Evolutionary conservation across 169 alveolate genomes (phyloP).

Genomic region (Plasmodium knowlesi): DNA sequence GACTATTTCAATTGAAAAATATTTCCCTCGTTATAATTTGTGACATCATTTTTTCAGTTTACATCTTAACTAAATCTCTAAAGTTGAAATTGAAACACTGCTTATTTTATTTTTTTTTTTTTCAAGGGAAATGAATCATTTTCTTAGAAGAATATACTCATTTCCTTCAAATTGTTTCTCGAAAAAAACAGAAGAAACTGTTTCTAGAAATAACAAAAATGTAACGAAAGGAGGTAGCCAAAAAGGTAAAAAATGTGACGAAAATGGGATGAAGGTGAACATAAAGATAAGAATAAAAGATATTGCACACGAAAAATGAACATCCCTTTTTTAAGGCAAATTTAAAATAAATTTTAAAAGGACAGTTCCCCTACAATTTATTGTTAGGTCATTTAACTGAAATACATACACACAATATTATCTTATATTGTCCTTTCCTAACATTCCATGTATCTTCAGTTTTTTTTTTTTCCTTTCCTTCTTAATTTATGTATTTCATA

Average conservation of each 20-base stretch:
- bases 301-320: not conserved
- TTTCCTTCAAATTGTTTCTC: not conserved
- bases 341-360: not conserved
- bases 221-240: not conserved
- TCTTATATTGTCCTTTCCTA: not conserved
- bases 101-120: too few species aligned
- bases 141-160: not conserved
- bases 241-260: not conserved
- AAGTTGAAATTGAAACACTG: not conserved
- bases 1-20: not conserved
- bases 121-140: not conserved
- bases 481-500: not conserved
- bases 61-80: not conserved
- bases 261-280: not conserved
- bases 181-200: not conserved
- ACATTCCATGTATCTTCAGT: not conserved
- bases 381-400: not conserved
- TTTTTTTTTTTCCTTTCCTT: too few species aligned
- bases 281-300: not conserved
- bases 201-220: not conserved
- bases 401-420: not conserved
- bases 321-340: not conserved
- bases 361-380: not conserved
- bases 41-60: not conserved
- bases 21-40: not conserved